Percentiles rank a stretch among this genome's conserved stretches.
Evolutionary conservation across 2,329 filamentous ascomycete genomes (phyloP).

Genomic region (Chalaropsis thielavioides): DNA sequence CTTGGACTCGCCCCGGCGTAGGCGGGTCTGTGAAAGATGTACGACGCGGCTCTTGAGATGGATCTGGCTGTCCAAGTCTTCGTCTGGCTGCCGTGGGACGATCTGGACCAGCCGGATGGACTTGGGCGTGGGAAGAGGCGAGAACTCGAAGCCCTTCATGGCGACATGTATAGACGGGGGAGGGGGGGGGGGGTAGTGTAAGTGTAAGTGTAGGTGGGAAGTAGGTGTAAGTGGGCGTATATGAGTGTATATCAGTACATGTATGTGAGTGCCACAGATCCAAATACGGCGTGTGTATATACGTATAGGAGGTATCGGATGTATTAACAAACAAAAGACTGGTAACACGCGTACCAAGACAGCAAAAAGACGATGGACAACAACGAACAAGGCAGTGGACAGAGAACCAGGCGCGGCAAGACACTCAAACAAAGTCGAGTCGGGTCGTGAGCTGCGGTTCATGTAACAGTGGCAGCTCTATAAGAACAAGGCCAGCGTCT

Average conservation of each 20-base stretch:
- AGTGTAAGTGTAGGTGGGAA: background rate
- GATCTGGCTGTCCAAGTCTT: constrained; percentile 11
- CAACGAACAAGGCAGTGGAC: background rate
- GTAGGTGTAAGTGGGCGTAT: background rate
- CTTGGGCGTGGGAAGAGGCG: constrained; percentile 13
- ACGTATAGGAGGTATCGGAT: too few relatives aligned
- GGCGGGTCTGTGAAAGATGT: constrained; percentile 14
- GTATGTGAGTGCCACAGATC: background rate
- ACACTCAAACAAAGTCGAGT: too few relatives aligned
- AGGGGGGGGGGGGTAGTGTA: background rate
- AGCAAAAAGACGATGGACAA: background rate
- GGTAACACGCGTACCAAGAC: background rate
- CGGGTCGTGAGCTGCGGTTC: background rate
- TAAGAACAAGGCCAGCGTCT: background rate
- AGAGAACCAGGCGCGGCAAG: background rate
- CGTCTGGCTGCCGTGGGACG: constrained; percentile 9
- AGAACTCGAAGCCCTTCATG: constrained; percentile 11
- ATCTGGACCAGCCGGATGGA: constrained; percentile 18
- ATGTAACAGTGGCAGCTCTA: background rate
- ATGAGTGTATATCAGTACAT: too few relatives aligned
- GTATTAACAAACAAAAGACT: background rate
- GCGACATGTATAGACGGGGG: background rate
- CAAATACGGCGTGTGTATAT: too few relatives aligned
- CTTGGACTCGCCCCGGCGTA: constrained; percentile 14
- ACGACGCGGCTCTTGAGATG: constrained; percentile 14